Percentiles rank a stretch among this genome's conserved stretches.
Conservation (phyloP, 208 protist species). For the Crithidia bombi region DNA sequence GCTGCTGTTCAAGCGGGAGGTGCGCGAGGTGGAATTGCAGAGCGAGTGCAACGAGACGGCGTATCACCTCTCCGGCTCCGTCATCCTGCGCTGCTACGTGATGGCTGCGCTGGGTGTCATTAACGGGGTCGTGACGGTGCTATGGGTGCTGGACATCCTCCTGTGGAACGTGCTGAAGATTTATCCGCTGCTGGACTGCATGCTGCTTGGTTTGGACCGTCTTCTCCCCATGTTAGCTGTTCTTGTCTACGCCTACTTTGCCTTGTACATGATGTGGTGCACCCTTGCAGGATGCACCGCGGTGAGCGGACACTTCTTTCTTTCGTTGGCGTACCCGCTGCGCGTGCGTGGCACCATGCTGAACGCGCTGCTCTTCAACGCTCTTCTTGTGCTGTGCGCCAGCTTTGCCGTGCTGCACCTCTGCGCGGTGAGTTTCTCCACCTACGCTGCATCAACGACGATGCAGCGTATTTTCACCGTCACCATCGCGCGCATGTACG, state of each 20-base stretch:
- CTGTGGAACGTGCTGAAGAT: constrained; percentile 72
- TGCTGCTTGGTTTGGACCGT: constrained; percentile 75
- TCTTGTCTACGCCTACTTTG: constrained; percentile 80
- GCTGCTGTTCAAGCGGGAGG: constrained; percentile 68
- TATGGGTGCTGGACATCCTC: constrained; percentile 91
- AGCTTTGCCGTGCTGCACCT: constrained; percentile 92
- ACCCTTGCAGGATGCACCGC: constrained; percentile 88
- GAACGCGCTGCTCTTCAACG: constrained; percentile 95
- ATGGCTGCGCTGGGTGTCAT: constrained; percentile 47
- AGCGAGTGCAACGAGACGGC: constrained; percentile 76
- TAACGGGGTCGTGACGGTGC: constrained; percentile 54
- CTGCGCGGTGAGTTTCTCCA: constrained; percentile 81
- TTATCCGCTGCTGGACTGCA: constrained; percentile 73
- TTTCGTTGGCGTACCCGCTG: constrained; percentile 80
- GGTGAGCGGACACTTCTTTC: constrained; percentile 69
- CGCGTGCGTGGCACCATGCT: constrained; percentile 89
- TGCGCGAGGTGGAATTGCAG: constrained; percentile 76
- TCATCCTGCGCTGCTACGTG: constrained; percentile 54
- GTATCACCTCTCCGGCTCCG: constrained; percentile 69
- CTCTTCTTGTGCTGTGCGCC: constrained; percentile 85
- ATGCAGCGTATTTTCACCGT: constrained; percentile 56
- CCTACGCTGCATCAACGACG: constrained; percentile 68
- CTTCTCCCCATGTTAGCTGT: constrained; percentile 86
- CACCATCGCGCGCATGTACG: constrained; percentile 52
- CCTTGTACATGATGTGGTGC: constrained; percentile 92